Percentiles rank a stretch among this genome's conserved stretches.
Conservation (phyloP, 2,329 filamentous ascomycete species). For the Microsporum canis region DNA sequence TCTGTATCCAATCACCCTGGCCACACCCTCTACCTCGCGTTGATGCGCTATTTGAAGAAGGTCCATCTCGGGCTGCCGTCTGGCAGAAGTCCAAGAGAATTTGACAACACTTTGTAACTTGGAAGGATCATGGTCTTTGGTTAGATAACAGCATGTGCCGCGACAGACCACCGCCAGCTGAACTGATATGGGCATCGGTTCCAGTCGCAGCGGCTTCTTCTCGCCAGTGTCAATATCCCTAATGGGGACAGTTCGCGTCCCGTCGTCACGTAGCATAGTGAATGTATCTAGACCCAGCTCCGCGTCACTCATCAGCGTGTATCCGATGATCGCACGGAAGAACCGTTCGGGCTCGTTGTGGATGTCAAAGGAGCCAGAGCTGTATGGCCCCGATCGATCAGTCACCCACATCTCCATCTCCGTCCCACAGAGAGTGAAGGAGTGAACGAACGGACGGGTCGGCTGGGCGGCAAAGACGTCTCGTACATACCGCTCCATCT, state of each 20-base stretch:
- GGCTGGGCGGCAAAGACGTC: conserved; percentile 17
- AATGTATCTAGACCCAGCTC: conserved; percentile 25
- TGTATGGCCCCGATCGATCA: conserved; percentile 26
- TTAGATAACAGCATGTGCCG: conserved; percentile 19
- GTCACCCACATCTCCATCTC: conserved; percentile 24
- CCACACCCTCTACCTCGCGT: conserved; percentile 20
- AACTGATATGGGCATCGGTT: not conserved
- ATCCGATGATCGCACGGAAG: conserved; percentile 20
- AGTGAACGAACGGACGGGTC: conserved; percentile 22
- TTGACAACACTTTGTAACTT: conserved; percentile 20
- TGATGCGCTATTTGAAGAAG: conserved; percentile 18
- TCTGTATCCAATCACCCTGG: conserved; percentile 19
- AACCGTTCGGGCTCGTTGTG: conserved; percentile 22
- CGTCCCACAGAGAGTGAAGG: conserved; percentile 19
- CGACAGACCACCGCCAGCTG: conserved; percentile 16
- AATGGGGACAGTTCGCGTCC: not conserved
- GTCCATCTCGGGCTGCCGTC: conserved; percentile 19
- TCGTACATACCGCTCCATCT: conserved; percentile 13
- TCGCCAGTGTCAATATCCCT: not conserved
- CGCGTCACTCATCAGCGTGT: conserved; percentile 23
- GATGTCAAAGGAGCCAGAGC: conserved; percentile 22
- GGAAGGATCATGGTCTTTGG: conserved; percentile 5
- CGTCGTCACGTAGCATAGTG: conserved; percentile 11
- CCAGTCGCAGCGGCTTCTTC: conserved; percentile 1
- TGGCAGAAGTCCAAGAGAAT: conserved; percentile 24